phyloP scores from a whole-genome alignment of 805 yeast species.

The Naumovozyma baii region DNA sequence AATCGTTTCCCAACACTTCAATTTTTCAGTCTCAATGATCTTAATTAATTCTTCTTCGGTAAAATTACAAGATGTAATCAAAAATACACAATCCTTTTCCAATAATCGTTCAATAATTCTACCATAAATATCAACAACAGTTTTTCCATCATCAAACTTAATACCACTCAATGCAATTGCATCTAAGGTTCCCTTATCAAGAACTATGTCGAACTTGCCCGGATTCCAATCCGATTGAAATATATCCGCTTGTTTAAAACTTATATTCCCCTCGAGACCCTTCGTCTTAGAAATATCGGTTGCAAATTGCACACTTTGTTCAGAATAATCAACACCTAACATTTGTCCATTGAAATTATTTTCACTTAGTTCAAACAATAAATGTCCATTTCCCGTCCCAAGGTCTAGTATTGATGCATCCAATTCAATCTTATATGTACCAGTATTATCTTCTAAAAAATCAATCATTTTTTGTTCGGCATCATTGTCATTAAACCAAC shows the following conservation, averaged over 20 bases:
- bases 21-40: conserved; percentile 38
- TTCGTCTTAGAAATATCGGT: conserved; percentile 40
- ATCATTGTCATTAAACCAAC: conserved; percentile 94
- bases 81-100: conserved; percentile 44
- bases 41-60: conserved; percentile 65
- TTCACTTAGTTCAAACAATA: conserved; percentile 58
- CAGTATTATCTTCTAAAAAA: conserved; percentile 48
- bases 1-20: conserved; percentile 55
- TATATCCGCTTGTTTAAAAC: conserved; percentile 64
- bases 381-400: conserved; percentile 96
- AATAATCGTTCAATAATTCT: conserved; percentile 47
- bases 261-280: conserved; percentile 29
- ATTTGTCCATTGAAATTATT: conserved; percentile 52
- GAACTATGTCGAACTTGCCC: conserved; percentile 55
- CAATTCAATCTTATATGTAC: conserved; percentile 26
- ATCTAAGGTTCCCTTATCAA: conserved; percentile 94
- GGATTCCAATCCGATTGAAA: conserved; percentile 34
- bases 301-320: conserved; percentile 72
- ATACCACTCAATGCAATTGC: conserved; percentile 82
- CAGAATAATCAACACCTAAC: conserved; percentile 81
- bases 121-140: conserved; percentile 54
- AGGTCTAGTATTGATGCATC: conserved; percentile 53
- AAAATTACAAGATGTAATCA: conserved; percentile 91
- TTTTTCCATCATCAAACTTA: conserved; percentile 37
- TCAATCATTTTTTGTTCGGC: conserved; percentile 82